Percentiles rank a stretch among this genome's conserved stretches.
phyloP scores from a whole-genome alignment of 805 yeast genomes.

The Tetrapisispora iriomotensis region DNA sequence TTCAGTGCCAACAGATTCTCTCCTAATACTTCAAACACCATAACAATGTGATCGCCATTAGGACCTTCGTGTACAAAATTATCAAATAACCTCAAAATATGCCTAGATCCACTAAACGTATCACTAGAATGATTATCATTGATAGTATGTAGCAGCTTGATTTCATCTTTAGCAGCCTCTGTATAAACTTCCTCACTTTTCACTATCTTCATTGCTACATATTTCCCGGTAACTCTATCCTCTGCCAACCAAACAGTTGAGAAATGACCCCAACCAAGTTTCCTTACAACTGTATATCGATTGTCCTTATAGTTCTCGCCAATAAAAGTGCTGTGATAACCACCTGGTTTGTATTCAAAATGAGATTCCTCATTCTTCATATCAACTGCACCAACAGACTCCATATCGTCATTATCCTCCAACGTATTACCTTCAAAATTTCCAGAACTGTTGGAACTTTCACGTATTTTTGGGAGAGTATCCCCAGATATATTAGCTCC shows the following conservation, averaged over 20 bases:
- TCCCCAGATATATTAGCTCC: too few species aligned
- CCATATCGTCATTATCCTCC: background rate
- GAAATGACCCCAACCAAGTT: slow-evolving; percentile 98
- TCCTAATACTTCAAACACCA: slow-evolving; percentile 96
- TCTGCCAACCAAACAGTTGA: slow-evolving; percentile 90
- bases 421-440: background rate
- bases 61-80: slow-evolving; percentile 80
- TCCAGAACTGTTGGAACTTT: background rate
- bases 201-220: slow-evolving; percentile 91
- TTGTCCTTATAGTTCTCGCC: slow-evolving; percentile 77
- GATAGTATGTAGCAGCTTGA: slow-evolving; percentile 57
- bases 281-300: slow-evolving; percentile 74
- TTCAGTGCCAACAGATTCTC: slow-evolving; percentile 83
- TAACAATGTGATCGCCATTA: slow-evolving; percentile 86
- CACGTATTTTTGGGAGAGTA: too few species aligned
- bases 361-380: slow-evolving; percentile 67
- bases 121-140: slow-evolving; percentile 27
- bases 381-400: background rate
- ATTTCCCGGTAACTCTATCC: slow-evolving; percentile 43
- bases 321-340: slow-evolving; percentile 86
- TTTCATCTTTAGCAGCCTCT: slow-evolving; percentile 91
- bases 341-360: slow-evolving; percentile 82
- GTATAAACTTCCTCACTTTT: slow-evolving; percentile 84
- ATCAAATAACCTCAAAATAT: slow-evolving; percentile 73
- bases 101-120: slow-evolving; percentile 48